A percentile compares a stretch with the other conserved stretches of the same genome.
Conservation (phyloP, 805 yeast genomes). For the Lachancea cidri region DNA sequence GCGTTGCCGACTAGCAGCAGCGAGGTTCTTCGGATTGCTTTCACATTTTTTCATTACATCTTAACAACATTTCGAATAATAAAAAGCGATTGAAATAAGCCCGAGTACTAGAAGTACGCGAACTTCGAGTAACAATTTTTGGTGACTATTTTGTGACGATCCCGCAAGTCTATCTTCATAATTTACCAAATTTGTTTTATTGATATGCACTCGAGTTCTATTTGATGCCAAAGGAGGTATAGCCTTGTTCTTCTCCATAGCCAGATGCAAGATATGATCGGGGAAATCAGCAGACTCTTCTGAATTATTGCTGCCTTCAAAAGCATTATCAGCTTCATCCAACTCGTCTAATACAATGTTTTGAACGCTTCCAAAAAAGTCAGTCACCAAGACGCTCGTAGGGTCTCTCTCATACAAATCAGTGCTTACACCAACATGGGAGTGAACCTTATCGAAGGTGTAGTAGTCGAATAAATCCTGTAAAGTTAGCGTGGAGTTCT, state of each 20-base stretch:
- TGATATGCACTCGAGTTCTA: background rate
- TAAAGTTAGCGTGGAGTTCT: slow-evolving; percentile 67
- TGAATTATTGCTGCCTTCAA: background rate
- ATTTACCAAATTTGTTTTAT: slow-evolving; percentile 1
- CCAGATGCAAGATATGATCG: slow-evolving; percentile 15
- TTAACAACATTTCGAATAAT: background rate
- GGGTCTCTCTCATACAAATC: slow-evolving; percentile 65
- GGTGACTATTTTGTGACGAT: background rate
- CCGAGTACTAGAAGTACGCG: background rate
- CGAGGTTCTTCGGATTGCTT: background rate
- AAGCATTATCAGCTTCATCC: slow-evolving; percentile 3
- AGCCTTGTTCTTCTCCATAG: slow-evolving; percentile 10
- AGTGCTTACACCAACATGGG: slow-evolving; percentile 88
- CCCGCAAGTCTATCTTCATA: background rate
- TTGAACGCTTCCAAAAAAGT: slow-evolving; percentile 91
- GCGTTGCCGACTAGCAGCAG: background rate
- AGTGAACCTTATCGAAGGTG: slow-evolving; percentile 79
- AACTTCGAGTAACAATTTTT: background rate
- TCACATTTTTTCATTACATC: background rate
- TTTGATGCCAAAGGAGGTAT: background rate
- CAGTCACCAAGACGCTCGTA: slow-evolving; percentile 70
- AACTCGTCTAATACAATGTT: slow-evolving; percentile 63
- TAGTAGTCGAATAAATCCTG: slow-evolving; percentile 82
- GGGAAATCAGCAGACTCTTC: slow-evolving; percentile 7
- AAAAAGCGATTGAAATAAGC: background rate